Evolutionary conservation across 306 rosid species (phyloP).

Genomic region (Gleditsia sinensis): DNA sequence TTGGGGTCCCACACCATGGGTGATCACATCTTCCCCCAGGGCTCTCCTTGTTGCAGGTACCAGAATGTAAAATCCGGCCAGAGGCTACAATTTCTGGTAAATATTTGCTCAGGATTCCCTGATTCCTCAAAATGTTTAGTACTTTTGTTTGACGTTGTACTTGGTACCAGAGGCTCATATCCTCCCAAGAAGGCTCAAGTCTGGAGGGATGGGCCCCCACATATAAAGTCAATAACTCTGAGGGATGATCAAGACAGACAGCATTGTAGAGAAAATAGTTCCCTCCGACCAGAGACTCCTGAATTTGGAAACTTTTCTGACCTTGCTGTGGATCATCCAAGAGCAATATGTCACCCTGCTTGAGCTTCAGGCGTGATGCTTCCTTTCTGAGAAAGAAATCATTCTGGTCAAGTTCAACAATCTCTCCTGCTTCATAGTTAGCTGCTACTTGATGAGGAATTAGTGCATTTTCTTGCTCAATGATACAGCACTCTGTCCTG

Average conservation of each 20-base stretch:
- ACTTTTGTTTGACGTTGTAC: constrained; percentile 97
- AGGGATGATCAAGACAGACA: constrained; percentile 64
- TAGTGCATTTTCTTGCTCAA: constrained; percentile 60
- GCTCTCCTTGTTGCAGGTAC: constrained; percentile 72
- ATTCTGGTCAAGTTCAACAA: constrained; percentile 71
- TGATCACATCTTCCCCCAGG: constrained; percentile 87
- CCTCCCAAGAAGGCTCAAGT: constrained; percentile 96
- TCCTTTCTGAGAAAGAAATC: constrained; percentile 44
- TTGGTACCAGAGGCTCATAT: constrained; percentile 97
- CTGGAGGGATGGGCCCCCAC: constrained; percentile 86
- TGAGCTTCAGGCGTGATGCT: constrained; percentile 60
- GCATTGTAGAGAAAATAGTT: constrained; percentile 69
- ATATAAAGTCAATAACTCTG: constrained; percentile 57
- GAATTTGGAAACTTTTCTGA: constrained; percentile 78
- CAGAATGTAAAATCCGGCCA: constrained; percentile 83
- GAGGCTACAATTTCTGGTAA: constrained; percentile 84
- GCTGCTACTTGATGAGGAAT: constrained; percentile 56
- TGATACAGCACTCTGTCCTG: constrained; percentile 65
- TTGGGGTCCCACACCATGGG: constrained; percentile 89
- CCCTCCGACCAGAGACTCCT: constrained; percentile 70
- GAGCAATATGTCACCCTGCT: constrained; percentile 60
- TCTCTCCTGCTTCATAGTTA: constrained; percentile 63
- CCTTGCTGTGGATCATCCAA: constrained; percentile 83
- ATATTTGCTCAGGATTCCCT: constrained; percentile 67
- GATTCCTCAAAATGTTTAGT: constrained; percentile 68